Evolutionary conservation across 768 basidiomycete genomes (phyloP).

Genomic region (Hygrocybe punicea): DNA sequence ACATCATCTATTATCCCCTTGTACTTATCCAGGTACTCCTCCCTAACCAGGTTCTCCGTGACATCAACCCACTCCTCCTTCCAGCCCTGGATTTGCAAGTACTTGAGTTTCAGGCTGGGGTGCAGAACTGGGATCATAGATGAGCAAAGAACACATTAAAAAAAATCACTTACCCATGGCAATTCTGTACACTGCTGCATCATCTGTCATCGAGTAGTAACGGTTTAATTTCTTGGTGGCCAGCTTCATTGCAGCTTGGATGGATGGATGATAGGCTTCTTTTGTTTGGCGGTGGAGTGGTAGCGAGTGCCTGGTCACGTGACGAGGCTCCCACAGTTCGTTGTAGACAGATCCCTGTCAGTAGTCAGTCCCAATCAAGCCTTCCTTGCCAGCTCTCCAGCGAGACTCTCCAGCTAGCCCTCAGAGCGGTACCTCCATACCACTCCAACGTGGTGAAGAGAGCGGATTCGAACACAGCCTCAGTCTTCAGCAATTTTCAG

Average conservation of each 20-base stretch:
- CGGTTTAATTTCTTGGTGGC: constrained; percentile 30
- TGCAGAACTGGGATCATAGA: constrained; percentile 20
- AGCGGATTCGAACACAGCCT: too few species aligned
- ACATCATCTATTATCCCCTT: neutral
- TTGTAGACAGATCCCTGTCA: too few species aligned
- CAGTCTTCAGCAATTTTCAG: too few species aligned
- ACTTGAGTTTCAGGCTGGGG: constrained; percentile 27
- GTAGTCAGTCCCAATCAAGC: too few species aligned
- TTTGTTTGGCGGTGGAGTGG: neutral
- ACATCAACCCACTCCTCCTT: constrained; percentile 22
- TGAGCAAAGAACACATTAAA: neutral
- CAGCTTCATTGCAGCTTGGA: constrained; percentile 22
- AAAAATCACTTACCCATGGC: constrained; percentile 33
- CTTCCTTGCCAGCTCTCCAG: too few species aligned
- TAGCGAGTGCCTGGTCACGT: too few species aligned
- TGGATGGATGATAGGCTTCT: constrained; percentile 12
- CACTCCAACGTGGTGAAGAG: too few species aligned
- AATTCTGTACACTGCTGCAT: constrained; percentile 31
- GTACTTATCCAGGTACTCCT: constrained; percentile 13
- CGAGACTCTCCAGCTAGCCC: too few species aligned
- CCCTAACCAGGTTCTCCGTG: constrained; percentile 13
- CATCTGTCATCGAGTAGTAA: constrained; percentile 35
- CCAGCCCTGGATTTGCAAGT: constrained; percentile 26
- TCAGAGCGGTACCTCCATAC: too few species aligned
- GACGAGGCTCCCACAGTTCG: too few species aligned